Evolutionary conservation across 1,284 basidiomycete genomes (phyloP), one percentile per base, ranked within the genome.

Genomic region (Austroboletus rostrupii): DNA sequence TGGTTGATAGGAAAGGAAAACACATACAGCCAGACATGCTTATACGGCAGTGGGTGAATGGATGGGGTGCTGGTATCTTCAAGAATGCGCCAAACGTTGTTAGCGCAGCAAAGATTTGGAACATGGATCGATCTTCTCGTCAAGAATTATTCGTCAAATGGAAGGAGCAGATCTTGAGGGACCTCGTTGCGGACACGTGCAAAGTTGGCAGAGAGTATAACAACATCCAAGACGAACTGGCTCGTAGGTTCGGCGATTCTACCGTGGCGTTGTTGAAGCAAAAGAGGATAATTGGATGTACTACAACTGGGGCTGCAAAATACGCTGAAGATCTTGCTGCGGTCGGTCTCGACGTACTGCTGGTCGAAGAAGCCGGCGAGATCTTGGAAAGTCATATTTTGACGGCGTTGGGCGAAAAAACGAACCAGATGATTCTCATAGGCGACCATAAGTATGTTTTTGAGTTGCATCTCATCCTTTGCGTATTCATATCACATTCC

Each of bases 321-420:
- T 78, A 80, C 45, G 67, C 68, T 0, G 64, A 73, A 4, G 65
- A 21, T 21, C 20, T 39, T n/a, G 38, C 20, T 62, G 7, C 70
- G 0, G 77, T 73, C 1, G 56, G 61, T 8, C 77, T 79, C 0
- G 66, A 72, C 10, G 69, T 83, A 2, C 60, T 86, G 0, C 65
- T 86, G 0, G 81, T 86, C 0, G 83, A 86, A 60, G 84, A 86
- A 60, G 83, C 83, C 0, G 83, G 84, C 2, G 83, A 86, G 56
- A 85, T 86, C 42, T 58, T 86, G 2, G 83, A 86, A 58, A 79
- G 77, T 53, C 83, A 86, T 54, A 66, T 83, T 26, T 51, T 86
- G 39, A 83, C 81, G 0, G 74, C 84, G 0, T 59, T 86, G 17
- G 1, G 20, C n/a, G 13, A 21, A 8, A 16, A 39, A 5, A 23